Evolutionary conservation across 2,329 filamentous ascomycete genomes (phyloP), one percentile per base, ranked within the genome.

Genomic region (Fusarium secorum): DNA sequence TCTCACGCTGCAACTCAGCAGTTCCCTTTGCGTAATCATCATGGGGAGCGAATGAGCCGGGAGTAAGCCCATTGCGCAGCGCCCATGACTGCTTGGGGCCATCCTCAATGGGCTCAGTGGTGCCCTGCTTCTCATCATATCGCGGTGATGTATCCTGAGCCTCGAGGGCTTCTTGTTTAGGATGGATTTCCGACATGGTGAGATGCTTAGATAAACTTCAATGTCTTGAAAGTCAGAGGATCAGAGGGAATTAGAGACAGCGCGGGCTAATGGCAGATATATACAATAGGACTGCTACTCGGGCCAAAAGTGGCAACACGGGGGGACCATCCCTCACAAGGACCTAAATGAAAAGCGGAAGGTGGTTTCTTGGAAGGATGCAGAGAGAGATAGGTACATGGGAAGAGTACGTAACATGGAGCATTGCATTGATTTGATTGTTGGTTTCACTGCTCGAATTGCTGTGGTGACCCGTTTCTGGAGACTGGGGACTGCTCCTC

Each of bases 21-120:
- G 70, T 64, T 3, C 74, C 74, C 26, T 64, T 64, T 13, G 28
- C 63, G 48, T 68, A 44, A 36, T 76, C 72, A 39, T 70, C 73
- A 18, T 76, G 74, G 11, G 73, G 32, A n/a, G 41, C 63, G 48
- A 76, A 76, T 1, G 74, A 76, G 5, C 56, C 33, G 18, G 70
- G n/a, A 11, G 69, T 76, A 24, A 76, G 71, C 44, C 74, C 74
- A 71, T 76, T 76, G 63, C 74, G 74, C 45, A 74, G 52, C 9
- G 73, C 73, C 74, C 74, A 76, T 7, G 74, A 76, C 55, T 68
- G 53, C 24, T 73, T 58, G 3, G 46, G 48, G 1, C 28, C 35
- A 46, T 56, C 30, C 2, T 51, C 42, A 1, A 52, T 58, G 5
- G 62, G 61, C 17, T 72, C 70, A 13, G 57, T 48, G 14, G 52